Percentiles rank a stretch among this genome's conserved stretches.
Evolutionary conservation across 257 asterid genomes (phyloP).

Genomic region (Lavandula angustifolia): DNA sequence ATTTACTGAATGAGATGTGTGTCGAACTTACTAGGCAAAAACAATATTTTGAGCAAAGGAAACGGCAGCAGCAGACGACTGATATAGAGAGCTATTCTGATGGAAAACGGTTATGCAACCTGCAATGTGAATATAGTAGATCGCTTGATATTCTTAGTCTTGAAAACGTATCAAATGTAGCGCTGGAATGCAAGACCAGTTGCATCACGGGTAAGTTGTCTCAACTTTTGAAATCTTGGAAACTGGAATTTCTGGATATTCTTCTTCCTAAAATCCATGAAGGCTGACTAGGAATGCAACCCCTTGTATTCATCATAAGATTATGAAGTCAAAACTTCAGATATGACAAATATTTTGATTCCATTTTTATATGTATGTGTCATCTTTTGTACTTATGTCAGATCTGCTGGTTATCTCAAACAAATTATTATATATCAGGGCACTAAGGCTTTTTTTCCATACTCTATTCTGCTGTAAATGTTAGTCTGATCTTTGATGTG

Average conservation of each 20-base stretch:
- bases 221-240: constrained; percentile 24
- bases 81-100: constrained; percentile 46
- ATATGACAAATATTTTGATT: constrained; percentile 1
- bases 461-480: constrained; percentile 26
- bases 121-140: constrained; percentile 43
- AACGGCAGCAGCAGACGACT: constrained; percentile 52
- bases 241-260: constrained; percentile 20
- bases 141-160: constrained; percentile 89
- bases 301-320: constrained; percentile 12
- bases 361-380: neutral
- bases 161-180: constrained; percentile 54
- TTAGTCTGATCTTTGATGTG: neutral
- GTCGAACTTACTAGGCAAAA: constrained; percentile 57
- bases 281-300: neutral
- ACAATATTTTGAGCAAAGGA: constrained; percentile 89
- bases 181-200: constrained; percentile 43
- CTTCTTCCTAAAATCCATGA: constrained; percentile 20
- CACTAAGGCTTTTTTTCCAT: constrained; percentile 1
- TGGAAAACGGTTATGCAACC: constrained; percentile 45
- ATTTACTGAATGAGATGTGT: constrained; percentile 10
- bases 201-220: constrained; percentile 47
- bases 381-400: neutral
- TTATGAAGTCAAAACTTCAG: neutral
- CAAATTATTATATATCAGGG: neutral
- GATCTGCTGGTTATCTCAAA: neutral